A percentile compares a stretch with the other conserved stretches of the same genome.
These are phyloP conservation scores for Phytophthora boehmeriae DNA, from an alignment of 352 stramenopile species.

Conservation along the genomic window DNA sequence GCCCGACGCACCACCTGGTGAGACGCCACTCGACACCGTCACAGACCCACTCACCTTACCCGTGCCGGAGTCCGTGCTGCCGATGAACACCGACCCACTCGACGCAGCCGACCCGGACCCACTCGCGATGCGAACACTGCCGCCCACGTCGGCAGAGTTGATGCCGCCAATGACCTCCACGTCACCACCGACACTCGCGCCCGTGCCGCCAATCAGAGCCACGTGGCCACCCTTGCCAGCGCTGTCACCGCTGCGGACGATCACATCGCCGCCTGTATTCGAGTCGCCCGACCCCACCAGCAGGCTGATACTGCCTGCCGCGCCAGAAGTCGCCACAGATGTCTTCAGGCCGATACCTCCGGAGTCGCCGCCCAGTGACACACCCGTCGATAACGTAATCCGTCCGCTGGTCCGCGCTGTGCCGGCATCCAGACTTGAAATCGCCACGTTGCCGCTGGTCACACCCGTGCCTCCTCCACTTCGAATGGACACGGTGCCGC, in stretches of 20 bases:
- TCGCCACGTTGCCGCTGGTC: conserved; percentile 12
- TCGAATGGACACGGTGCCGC: conserved; percentile 21
- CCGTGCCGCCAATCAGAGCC: neutral
- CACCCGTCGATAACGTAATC: conserved; percentile 9
- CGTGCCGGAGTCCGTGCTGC: conserved; percentile 1
- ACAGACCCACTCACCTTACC: conserved; percentile 13
- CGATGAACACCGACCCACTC: neutral
- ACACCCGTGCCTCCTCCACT: neutral
- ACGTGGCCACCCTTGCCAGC: neutral
- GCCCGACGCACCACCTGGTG: neutral
- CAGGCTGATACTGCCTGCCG: neutral
- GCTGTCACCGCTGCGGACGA: neutral
- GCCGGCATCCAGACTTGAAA: neutral
- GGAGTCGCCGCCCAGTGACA: conserved; percentile 4
- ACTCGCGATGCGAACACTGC: too few species aligned
- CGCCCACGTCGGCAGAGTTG: too few species aligned
- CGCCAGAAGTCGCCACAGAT: neutral
- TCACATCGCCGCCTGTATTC: neutral
- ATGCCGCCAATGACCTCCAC: conserved; percentile 7
- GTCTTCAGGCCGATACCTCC: conserved; percentile 2
- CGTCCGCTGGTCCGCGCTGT: conserved; percentile 4
- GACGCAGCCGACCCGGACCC: too few species aligned
- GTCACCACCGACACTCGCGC: conserved; percentile 2
- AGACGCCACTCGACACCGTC: conserved; percentile 5
- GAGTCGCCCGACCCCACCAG: neutral